Conservation (phyloP, 1,284 basidiomycete genomes). For the Anthracocystis walkeri region DNA sequence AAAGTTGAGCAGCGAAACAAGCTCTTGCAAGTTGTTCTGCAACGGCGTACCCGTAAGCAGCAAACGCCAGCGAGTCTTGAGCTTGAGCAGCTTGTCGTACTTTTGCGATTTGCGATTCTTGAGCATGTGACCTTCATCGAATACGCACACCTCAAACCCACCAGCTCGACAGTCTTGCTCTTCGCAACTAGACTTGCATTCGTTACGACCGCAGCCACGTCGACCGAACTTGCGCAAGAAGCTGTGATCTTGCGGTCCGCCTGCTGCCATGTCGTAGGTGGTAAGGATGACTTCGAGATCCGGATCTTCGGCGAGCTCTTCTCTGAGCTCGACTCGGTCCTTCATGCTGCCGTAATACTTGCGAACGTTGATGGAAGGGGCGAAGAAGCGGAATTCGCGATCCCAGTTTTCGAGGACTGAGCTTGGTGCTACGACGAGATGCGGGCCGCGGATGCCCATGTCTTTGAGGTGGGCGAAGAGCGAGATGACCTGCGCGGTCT, state of each 20-base stretch:
- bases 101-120: constrained; percentile 98
- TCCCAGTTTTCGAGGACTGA: constrained; percentile 99
- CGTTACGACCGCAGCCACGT: constrained; percentile 43
- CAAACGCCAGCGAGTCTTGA: constrained; percentile 87
- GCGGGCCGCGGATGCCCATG: constrained; percentile 80
- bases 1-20: constrained; percentile 93
- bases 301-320: constrained; percentile 75
- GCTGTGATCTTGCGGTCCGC: constrained; percentile 81
- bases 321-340: constrained; percentile 82
- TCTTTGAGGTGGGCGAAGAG: constrained; percentile 92
- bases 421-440: constrained; percentile 88
- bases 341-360: constrained; percentile 94
- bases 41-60: constrained; percentile 95
- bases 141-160: constrained; percentile 85
- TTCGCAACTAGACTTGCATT: constrained; percentile 40
- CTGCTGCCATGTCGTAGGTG: constrained; percentile 93
- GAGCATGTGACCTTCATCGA: constrained; percentile 93
- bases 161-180: constrained; percentile 69
- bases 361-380: constrained; percentile 83
- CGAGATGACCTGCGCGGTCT: constrained; percentile 97
- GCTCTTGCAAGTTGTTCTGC: constrained; percentile 85
- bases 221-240: constrained; percentile 78
- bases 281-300: constrained; percentile 94
- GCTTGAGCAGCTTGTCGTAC: constrained; percentile 87
- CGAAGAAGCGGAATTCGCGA: constrained; percentile 92